A percentile compares a stretch with the other conserved stretches of the same genome.
These are phyloP conservation scores for Recurvomyces mirabilis DNA, from an alignment of 495 filamentous ascomycete genomes.

Conservation along the genomic window DNA sequence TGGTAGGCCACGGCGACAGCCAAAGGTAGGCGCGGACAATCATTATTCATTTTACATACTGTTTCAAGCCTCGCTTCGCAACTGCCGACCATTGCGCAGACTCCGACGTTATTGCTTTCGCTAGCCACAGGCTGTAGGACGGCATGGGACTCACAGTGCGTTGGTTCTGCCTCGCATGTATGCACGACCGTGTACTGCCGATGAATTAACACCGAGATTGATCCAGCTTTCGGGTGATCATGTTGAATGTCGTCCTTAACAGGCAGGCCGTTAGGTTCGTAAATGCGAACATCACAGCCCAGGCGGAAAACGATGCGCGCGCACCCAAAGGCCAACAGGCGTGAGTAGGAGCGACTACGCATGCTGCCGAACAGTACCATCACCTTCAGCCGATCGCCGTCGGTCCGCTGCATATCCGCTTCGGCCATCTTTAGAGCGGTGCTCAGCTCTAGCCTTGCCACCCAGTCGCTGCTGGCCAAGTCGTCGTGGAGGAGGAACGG, in stretches of 20 bases:
- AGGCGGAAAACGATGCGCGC: not conserved
- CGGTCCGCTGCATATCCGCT: conserved; percentile 31
- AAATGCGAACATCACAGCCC: not conserved
- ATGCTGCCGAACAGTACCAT: conserved; percentile 55
- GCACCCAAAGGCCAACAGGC: conserved; percentile 48
- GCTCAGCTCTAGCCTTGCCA: conserved; percentile 43
- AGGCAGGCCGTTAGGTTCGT: not conserved
- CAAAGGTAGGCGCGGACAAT: no score
- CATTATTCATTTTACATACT: no score
- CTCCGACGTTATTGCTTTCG: no score
- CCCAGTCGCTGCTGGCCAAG: conserved; percentile 39
- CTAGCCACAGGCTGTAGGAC: no score
- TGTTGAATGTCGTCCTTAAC: not conserved
- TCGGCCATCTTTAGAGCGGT: conserved; percentile 42
- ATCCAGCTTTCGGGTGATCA: no score
- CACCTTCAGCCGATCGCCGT: conserved; percentile 27
- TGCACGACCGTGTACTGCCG: no score
- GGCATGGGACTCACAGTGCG: no score
- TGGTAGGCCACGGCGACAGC: no score
- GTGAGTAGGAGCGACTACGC: conserved; percentile 44
- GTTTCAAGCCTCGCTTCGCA: no score
- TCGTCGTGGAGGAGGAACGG: conserved; percentile 42
- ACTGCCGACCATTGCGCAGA: no score
- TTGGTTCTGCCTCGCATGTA: no score
- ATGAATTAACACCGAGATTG: no score